Conservation (phyloP, 2,329 filamentous ascomycete genomes). For the Epichloe sibirici region DNA sequence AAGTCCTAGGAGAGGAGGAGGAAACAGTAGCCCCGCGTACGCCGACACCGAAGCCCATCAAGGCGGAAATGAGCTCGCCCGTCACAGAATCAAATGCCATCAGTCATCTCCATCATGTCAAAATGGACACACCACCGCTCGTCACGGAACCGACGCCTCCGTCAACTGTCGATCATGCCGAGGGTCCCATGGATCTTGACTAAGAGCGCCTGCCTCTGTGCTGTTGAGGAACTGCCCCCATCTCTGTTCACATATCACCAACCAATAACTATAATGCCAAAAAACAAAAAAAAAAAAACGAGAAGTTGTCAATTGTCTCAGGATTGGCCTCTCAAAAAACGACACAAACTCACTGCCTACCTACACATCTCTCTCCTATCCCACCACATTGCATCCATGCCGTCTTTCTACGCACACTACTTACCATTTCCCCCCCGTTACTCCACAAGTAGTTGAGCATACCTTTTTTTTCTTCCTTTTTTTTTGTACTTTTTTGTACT, state of each 20-base stretch:
- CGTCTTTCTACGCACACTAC: too few relatives aligned
- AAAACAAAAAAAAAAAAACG: too few relatives aligned
- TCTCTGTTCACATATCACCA: neutral
- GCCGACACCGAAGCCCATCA: slow-evolving; percentile 9
- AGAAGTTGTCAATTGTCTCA: too few relatives aligned
- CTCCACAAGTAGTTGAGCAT: too few relatives aligned
- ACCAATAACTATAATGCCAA: too few relatives aligned
- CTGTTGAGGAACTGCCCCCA: neutral
- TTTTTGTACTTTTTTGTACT: neutral
- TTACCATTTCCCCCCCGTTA: too few relatives aligned
- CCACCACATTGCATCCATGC: too few relatives aligned
- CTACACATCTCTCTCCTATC: too few relatives aligned
- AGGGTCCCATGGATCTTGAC: slow-evolving; percentile 28
- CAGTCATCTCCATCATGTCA: slow-evolving; percentile 13
- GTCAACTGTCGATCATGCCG: slow-evolving; percentile 26
- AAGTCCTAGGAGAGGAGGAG: slow-evolving; percentile 24
- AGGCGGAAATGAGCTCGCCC: slow-evolving; percentile 15
- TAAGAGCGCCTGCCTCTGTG: slow-evolving; percentile 9
- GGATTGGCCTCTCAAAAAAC: too few relatives aligned
- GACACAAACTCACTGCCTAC: too few relatives aligned
- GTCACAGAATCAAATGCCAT: slow-evolving; percentile 13
- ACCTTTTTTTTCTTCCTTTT: too few relatives aligned
- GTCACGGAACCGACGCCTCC: slow-evolving; percentile 28
- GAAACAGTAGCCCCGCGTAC: slow-evolving; percentile 2
- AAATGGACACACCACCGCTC: slow-evolving; percentile 17